Evolutionary conservation across 1,139 yeast species (phyloP), one percentile per base, ranked within the genome.

Genomic region (Taiozyma sp.): DNA sequence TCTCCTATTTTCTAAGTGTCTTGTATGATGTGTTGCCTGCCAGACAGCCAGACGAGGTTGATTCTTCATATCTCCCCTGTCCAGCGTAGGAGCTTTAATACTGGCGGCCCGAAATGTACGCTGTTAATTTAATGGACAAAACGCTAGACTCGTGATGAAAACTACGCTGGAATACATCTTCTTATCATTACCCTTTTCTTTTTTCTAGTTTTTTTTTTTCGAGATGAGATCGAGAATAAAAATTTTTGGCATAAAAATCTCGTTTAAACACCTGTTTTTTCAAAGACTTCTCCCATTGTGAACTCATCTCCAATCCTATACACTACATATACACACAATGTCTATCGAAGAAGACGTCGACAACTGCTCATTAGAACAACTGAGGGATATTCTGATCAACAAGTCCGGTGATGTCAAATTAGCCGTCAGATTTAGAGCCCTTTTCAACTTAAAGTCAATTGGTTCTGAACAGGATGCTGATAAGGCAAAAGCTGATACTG

Each of bases 401-500:
- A 77, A 74, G 56, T 58, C 75, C 21, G 96, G 96, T 2, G 72
- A 81, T 16, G 81, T 80, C 28, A 83, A 85, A 50, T 77, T 93
- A 43, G 95, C 97, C 26, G 83, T 79, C 70, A 77, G 99, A 61
- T 93, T 93, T 72, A 79, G 99, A 68, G 98, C 99, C 4, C 76
- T 93, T 44, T 93, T 93, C 76, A 90, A 87, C 70, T 75, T 93
- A 62, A 95, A 93, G 70, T 80, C 88, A 45, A 76, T 88, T 49
- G 99, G 97, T 39, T 77, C 81, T 46, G 88, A 84, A 53, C 69
- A 68, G 47, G 67, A 72, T 13, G 58, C 66, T 6, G 74, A 77
- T 32, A 79, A 81, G 50, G 80, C 77, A 47, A 74, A 73, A 50
- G 75, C 76, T 40, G 78, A 79, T 53, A 71, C 62, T 52, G 99